These are phyloP conservation scores for Fusarium illudens DNA, from an alignment of 2,329 filamentous ascomycete species.

Conservation along the genomic window DNA sequence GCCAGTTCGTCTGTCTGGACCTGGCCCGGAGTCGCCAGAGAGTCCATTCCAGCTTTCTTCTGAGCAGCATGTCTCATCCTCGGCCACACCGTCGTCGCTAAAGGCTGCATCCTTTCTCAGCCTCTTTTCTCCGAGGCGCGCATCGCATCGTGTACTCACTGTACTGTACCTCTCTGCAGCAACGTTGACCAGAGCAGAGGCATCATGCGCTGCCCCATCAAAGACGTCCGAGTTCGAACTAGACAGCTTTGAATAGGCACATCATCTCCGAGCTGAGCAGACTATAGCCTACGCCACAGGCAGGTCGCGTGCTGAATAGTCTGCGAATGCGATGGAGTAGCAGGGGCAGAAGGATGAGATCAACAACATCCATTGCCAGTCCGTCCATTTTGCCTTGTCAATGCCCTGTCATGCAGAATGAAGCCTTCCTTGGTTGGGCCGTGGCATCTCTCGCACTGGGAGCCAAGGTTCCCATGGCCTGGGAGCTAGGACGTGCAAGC, in stretches of 20 bases:
- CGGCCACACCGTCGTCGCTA: background rate
- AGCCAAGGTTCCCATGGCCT: conserved; percentile 24
- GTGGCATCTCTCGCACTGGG: conserved; percentile 9
- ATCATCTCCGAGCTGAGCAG: background rate
- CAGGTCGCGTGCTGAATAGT: conserved; percentile 14
- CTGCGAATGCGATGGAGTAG: conserved; percentile 10
- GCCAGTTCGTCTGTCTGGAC: conserved; percentile 20
- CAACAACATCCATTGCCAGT: conserved; percentile 11
- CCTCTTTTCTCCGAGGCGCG: background rate
- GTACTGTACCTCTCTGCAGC: too few relatives aligned
- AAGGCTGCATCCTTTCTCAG: background rate
- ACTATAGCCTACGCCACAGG: conserved; percentile 4
- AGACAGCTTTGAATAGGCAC: background rate
- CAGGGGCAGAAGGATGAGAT: conserved; percentile 1
- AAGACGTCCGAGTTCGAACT: background rate
- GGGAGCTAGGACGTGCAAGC: conserved; percentile 19
- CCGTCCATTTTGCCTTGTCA: conserved; percentile 16
- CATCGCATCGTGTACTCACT: background rate
- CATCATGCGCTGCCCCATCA: background rate
- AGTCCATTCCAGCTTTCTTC: conserved; percentile 9
- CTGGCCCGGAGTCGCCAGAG: conserved; percentile 5
- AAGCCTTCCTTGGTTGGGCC: conserved; percentile 5
- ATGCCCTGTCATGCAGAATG: conserved; percentile 12
- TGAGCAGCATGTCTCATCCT: conserved; percentile 20
- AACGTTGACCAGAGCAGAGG: background rate